phyloP scores from a whole-genome alignment of 352 stramenopile species.

The Pythium sukuiense region DNA sequence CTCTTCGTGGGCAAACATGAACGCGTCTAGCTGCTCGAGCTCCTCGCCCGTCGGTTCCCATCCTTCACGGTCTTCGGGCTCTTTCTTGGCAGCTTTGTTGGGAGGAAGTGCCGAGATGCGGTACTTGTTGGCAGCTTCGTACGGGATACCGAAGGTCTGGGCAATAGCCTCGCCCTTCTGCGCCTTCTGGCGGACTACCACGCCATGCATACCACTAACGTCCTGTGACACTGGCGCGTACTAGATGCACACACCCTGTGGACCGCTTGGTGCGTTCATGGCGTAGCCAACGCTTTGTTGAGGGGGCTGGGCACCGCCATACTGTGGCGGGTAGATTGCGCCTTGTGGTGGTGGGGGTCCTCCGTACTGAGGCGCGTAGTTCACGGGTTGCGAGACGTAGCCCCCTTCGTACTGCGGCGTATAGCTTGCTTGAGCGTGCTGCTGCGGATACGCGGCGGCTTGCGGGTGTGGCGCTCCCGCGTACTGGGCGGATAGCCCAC shows the following conservation, averaged over 20 bases:
- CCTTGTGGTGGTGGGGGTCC: neutral
- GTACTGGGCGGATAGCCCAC: neutral
- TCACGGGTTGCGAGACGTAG: neutral
- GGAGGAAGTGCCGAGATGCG: conserved; percentile 41
- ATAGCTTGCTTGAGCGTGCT: neutral
- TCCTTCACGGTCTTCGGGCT: conserved; percentile 39
- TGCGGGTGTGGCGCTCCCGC: neutral
- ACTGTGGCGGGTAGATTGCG: neutral
- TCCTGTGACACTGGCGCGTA: conserved; percentile 36
- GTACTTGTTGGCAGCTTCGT: conserved; percentile 64
- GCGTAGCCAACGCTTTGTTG: neutral
- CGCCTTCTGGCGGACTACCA: conserved; percentile 57
- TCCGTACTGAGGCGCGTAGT: neutral
- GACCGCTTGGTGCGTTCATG: neutral
- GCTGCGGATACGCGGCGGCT: neutral
- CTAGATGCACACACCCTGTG: conserved; percentile 5
- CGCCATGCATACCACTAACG: conserved; percentile 36
- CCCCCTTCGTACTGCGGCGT: neutral
- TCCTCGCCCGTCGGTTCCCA: conserved; percentile 48
- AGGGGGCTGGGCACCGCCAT: neutral
- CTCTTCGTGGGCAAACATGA: conserved; percentile 49
- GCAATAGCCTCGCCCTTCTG: conserved; percentile 46
- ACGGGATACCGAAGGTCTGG: conserved; percentile 52
- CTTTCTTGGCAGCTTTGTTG: conserved; percentile 54
- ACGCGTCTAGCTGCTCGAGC: conserved; percentile 47